Base-by-base conservation (phyloP, 768 basidiomycete genomes). In the Leccinum broughii region DNA sequence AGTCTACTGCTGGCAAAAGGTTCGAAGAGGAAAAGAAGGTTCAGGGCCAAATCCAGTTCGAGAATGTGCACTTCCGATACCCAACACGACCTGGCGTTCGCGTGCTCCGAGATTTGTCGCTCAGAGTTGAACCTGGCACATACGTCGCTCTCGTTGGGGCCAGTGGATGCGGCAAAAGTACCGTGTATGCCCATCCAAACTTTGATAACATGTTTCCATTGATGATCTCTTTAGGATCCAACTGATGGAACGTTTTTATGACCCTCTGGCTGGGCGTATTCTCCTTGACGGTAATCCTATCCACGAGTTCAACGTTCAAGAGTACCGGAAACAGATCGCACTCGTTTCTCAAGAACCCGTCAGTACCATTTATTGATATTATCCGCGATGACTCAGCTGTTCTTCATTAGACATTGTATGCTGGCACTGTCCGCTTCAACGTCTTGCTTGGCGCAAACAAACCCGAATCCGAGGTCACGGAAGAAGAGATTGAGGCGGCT, bases 341-440 rank as follows among this genome's bases (percentile, higher is more conserved):
- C 78, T 97, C 26, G 95, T 98, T 26, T 96, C 94, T 51, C 95
- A 98, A 72, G 92, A 93, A 65, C 92, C 92, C 26, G 72, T 72
- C 24, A 48, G 72, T 63, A 57, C 37, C 17, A 60, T 15, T 28
- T 15, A 11, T 5, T 5, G 1, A 59, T 44, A 60, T 63, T 64
- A 55, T 59, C 58, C 9, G 44, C 4, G 4, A 32, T 30, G 8
- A 37, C 15, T 24, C 9, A 39, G 4, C 3, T 52, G 20, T 48
- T 51, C 15, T 14, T 54, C 20, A 24, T 10, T 57, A 77, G 75
- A 92, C 89, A 0, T 78, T 98, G 5, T 98, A 97, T 70, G 87
- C 92, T n/a, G 93, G 93, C 30, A 91, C 91, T 2, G 80, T 97
- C 60, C 88, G 90, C 30, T 95, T 96, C 77, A 98, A 98, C 73